Evolutionary conservation across 208 protist species (phyloP), one percentile per base, ranked within the genome.

Genomic region (Trypanosoma vivax): DNA sequence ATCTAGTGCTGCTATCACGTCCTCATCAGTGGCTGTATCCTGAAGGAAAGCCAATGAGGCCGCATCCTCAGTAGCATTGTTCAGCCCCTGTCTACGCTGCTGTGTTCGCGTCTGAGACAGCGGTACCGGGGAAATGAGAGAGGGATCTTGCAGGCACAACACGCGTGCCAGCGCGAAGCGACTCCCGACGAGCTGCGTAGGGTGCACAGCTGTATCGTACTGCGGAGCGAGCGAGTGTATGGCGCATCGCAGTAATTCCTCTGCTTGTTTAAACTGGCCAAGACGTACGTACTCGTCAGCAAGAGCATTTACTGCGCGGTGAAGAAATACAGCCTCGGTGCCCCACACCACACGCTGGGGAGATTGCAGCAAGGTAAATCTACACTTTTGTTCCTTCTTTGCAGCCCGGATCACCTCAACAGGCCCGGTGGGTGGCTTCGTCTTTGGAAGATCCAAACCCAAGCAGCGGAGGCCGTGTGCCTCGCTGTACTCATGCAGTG

Each of bases 161-260:
- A 77, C 57, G 16, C 65, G 72, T 3, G 75, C 81, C n/a, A 79
- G 58, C 21, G 81, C 49, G 27, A 88, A 65, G 40, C 69, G 77
- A 40, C 74, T 83, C 14, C 74, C 64, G 10, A 84, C 42, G 24
- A 76, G 68, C 35, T 50, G 47, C 5, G 58, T 73, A 28, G 84
- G 75, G 53, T 92, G 79, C 2, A 61, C 75, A 9, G 54, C 25
- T 21, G 57, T 57, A 51, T 79, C 72, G 70, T 92, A 92, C 52
- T 76, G 74, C 28, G 65, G 24, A 2, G 59, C 43, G 11, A 87
- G 48, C 1, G 24, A 59, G 16, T 69, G 61, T 56, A 83, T 57
- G 24, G 64, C 69, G 25, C 79, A 40, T 11, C 51, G 25, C 18
- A 88, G 54, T 28, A 70, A 13, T 13, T 13, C 16, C 43, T 60